Conservation (phyloP, 805 yeast genomes). For the Ogataea methylovora region DNA sequence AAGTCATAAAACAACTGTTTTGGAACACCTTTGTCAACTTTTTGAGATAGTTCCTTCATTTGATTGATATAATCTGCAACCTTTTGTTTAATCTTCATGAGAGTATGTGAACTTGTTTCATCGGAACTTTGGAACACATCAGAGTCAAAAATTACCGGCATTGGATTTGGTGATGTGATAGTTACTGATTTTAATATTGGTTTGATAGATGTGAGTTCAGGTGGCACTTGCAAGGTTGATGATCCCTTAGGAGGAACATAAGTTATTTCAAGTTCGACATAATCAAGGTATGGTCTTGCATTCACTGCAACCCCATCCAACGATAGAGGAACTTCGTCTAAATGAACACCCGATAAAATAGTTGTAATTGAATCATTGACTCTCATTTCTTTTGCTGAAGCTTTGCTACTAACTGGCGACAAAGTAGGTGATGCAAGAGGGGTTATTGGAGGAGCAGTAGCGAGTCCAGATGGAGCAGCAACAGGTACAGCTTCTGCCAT, state of each 20-base stretch:
- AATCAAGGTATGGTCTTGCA: conserved; percentile 10
- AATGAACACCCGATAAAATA: too few species aligned
- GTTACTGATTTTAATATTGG: conserved; percentile 10
- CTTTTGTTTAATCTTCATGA: conserved; percentile 8
- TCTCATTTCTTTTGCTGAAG: too few species aligned
- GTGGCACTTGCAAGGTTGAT: conserved; percentile 4
- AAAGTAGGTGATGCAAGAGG: too few species aligned
- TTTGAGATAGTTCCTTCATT: conserved; percentile 10
- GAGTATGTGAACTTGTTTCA: conserved; percentile 3
- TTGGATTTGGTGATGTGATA: conserved; percentile 10
- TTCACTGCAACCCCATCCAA: too few species aligned
- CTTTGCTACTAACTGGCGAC: too few species aligned
- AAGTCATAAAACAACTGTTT: conserved; percentile 16
- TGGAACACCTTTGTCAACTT: conserved; percentile 14
- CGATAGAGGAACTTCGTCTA: too few species aligned
- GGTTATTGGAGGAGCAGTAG: conserved; percentile 9
- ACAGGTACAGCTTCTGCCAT: too few species aligned
- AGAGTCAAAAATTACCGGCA: conserved; percentile 15
- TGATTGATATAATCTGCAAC: conserved; percentile 7
- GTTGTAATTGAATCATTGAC: too few species aligned
- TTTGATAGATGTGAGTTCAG: conserved; percentile 9
- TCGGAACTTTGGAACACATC: conserved; percentile 5
- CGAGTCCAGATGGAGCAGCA: conserved; percentile 7
- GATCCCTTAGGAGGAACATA: conserved; percentile 4
- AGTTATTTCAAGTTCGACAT: conserved; percentile 8